Evolutionary conservation across 768 basidiomycete species (phyloP), one percentile per base, ranked within the genome.

Genomic region (Xerocomellus intermedius): DNA sequence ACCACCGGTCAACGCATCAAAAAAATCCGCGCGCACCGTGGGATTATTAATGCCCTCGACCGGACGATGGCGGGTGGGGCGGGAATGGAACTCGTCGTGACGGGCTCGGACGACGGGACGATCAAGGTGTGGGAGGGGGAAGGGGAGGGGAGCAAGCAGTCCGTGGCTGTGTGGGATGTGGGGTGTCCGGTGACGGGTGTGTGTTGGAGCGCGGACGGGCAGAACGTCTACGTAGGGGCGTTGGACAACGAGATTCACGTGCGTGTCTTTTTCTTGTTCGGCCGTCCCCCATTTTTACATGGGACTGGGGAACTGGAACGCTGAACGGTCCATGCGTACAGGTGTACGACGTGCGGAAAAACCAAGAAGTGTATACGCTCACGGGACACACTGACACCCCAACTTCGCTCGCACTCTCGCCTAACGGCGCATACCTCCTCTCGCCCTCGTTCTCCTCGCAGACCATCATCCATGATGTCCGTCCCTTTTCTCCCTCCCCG

Each of bases 201-300:
- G 0, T 88, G 87, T 62, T 98, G 91, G 94, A 89, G 89, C 69
- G 84, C 84, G 19, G 97, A 99, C 66, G 97, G 93, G 2, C 81
- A 89, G 55, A 88, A 83, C 55, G 80, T 97, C 33, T 99, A 92
- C 61, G 82, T 92, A n/a, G 95, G 88, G 5, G 94, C 91, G 14
- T 72, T 98, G 64, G 96, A 99, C 73, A 99, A 99, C 62, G 93
- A 94, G 70, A 87, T 99, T 57, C 94, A 98, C 69, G 94, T 96
- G 65, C 60, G 89, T 79, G 13, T 37, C 24, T 46, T 2, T 36
- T n/a, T n/a, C n/a, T n/a, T n/a, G n/a, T 8, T 30, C 30, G 30
- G 30, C 10, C 7, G 30, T 30, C 26, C 26, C 26, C 26, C 26
- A 26, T 30, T 30, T 30, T 30, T 30, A 6, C 28, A 28, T 6